Conservation (phyloP, 179 eudicot species). For the Spergularia azorica region DNA sequence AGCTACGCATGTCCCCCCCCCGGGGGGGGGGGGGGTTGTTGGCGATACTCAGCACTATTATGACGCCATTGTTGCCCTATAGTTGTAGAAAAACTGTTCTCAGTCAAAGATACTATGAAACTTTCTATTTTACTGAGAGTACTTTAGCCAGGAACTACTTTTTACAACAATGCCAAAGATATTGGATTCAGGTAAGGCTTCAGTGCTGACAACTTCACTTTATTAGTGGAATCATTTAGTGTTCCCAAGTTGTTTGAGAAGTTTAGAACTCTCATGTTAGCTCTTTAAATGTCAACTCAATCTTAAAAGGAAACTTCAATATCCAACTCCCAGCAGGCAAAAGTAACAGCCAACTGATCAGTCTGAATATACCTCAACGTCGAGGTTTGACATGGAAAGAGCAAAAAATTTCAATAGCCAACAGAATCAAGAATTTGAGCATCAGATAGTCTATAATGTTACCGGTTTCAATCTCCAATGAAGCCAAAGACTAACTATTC, state of each 20-base stretch:
- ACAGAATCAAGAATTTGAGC: background rate
- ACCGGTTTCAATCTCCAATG: background rate
- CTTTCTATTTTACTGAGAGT: background rate
- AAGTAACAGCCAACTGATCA: background rate
- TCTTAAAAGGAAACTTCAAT: background rate
- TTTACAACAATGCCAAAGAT: background rate
- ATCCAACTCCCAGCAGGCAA: constrained; percentile 12
- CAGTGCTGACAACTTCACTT: constrained; percentile 1
- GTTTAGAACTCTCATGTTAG: background rate
- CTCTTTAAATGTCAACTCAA: background rate
- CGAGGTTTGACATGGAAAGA: background rate
- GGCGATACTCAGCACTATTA: background rate
- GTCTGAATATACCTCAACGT: constrained; percentile 1
- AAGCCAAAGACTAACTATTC: too few relatives aligned
- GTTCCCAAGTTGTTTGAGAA: background rate
- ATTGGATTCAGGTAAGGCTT: background rate
- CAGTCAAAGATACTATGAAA: background rate
- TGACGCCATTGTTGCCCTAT: background rate
- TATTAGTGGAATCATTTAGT: background rate
- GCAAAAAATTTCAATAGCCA: background rate
- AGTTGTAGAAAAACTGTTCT: background rate
- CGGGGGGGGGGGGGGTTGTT: background rate
- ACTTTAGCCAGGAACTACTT: background rate
- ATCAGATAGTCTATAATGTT: background rate
- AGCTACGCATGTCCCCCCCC: background rate